Evolutionary conservation across 371 early-diverging fungal species (phyloP), one percentile per base, ranked within the genome.

Genomic region (Circinella minor): DNA sequence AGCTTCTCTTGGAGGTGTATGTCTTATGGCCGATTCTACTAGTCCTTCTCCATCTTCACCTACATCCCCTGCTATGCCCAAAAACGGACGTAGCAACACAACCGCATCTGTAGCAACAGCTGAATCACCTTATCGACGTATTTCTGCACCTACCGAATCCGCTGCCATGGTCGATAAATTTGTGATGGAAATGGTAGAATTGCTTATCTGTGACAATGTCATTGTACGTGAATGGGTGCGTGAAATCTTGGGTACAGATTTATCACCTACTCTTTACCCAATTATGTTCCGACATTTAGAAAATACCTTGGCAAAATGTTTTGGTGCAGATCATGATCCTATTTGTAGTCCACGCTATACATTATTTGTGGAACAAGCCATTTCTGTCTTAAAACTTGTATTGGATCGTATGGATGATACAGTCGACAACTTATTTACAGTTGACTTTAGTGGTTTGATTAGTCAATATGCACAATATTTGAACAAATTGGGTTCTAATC

Each of bases 221-320:
- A 86, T 93, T 71, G 88, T 96, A 8, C 92, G 97, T n/a, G 97
- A 98, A 84, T 91, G 89, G 70, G 94, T 95, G 37, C 93, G 93
- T 65, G 96, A 96, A 68, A 92, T 94, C 7, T 79, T 96, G 13
- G 96, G 96, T 46, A 85, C 90, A 14, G 97, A 98, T 68, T 84
- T 96, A 14, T 91, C 89, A 37, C 91, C 92, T 15, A 89, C 91
- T 14, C 78, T 96, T n/a, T 95, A 94, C 74, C 92, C 90, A 61
- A 89, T 94, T 73, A 86, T 97, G 54, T 92, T 96, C 68, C 84
- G 89, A n/a, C 92, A 94, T 67, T 81, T 94, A 74, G 91, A 94
- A 69, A 83, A 82, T 34, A 89, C 93, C 47, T 88, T 94, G 27
- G 82, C 85, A 4, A 86, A 90, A 55, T 94, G 96, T 77, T 93